phyloP scores from a whole-genome alignment of 495 filamentous ascomycete species.

The Filosporella fistucella region DNA sequence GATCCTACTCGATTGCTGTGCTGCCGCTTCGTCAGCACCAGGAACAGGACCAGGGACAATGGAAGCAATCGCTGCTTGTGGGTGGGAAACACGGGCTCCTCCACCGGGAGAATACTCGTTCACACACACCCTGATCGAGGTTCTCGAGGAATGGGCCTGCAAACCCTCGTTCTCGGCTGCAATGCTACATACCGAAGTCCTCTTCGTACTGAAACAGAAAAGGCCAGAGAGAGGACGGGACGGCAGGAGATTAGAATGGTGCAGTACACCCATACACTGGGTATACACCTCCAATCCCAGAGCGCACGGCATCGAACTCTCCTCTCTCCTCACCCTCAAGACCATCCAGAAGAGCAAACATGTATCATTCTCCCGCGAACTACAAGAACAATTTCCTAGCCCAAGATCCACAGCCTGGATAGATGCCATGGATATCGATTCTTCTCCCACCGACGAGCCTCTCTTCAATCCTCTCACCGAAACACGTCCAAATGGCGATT shows the following conservation, averaged over 20 bases:
- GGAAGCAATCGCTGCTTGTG: conserved; percentile 48
- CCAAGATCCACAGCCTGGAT: neutral
- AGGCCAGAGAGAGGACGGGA: conserved; percentile 39
- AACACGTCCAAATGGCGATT: neutral
- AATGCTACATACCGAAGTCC: conserved; percentile 47
- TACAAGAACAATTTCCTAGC: neutral
- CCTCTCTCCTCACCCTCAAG: neutral
- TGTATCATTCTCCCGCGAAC: too few species aligned
- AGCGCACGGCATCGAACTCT: conserved; percentile 45
- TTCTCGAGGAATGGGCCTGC: conserved; percentile 43
- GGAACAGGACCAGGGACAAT: conserved; percentile 44
- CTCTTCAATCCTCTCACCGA: neutral
- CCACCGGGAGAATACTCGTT: conserved; percentile 48
- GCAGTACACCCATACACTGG: conserved; percentile 46
- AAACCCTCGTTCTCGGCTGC: conserved; percentile 40
- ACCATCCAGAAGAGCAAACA: neutral
- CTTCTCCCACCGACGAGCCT: neutral
- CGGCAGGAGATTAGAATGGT: conserved; percentile 43
- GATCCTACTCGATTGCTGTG: conserved; percentile 51
- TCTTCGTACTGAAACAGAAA: conserved; percentile 47
- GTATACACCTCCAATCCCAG: conserved; percentile 49
- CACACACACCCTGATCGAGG: conserved; percentile 45
- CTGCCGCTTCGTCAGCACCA: conserved; percentile 45
- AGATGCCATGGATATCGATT: conserved; percentile 8
- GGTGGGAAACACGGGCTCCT: conserved; percentile 47